Evolutionary conservation across 2,329 filamentous ascomycete genomes (phyloP), one percentile per base, ranked within the genome.

Genomic region (Keithomyces neogunnii): DNA sequence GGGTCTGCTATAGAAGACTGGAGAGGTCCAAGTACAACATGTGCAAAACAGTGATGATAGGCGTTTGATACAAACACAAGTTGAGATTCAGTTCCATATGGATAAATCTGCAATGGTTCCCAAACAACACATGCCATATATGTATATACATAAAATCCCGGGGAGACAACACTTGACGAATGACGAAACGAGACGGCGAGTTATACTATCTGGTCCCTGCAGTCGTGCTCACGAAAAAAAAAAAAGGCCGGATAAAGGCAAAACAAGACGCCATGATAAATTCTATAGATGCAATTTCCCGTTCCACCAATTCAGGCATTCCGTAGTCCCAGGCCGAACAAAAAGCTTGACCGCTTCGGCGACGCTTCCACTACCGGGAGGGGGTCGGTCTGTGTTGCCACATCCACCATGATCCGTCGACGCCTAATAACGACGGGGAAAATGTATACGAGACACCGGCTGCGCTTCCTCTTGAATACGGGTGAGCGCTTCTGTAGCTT

Each of bases 1-100:
- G 71, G 88, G 88, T 1, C 60, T 91, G 66, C 66, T 93, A 29
- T 54, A 47, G 33, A 28, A 11, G 19, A n/a, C 8, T 42, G 39
- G 2, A 40, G 5, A 4, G 19, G 19, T 19, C 19, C 1, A 19
- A 19, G 1, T 19, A 19, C 19, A 19, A 19, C 19, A 19, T 19
- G 19, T 19, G 19, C 19, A 19, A 19, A 19, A 19, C 19, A 19
- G 19, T 19, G 19, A 19, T 19, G 19, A 19, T 19, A 19, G 19
- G 19, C 19, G 19, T 19, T 19, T 19, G 19, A 19, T 19, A 19
- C 19, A 19, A 19, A 19, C 19, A 19, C 19, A 19, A 19, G 19
- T 19, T 19, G 19, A 19, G 19, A 19, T 19, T 19, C 19, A 19
- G 19, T 19, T 19, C 19, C 19, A 19, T 19, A 19, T 19, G 19